Evolutionary conservation across 371 early-diverging fungal genomes (phyloP), one percentile per base, ranked within the genome.

Genomic region (Mucor piriformis): DNA sequence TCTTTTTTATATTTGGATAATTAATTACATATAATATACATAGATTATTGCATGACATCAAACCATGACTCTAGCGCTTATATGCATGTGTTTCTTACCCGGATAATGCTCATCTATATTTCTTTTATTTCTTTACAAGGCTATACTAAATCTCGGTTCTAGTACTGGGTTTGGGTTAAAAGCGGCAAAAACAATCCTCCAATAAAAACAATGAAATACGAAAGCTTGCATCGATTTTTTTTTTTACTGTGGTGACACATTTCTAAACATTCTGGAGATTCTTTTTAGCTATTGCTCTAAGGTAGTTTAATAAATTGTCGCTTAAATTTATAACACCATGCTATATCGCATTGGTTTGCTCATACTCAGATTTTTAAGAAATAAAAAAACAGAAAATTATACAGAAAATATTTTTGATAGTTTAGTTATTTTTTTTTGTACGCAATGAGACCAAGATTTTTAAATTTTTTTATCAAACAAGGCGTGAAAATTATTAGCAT

Each of bases 221-320:
- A 2, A 10, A 12, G 23, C 12, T 3, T 44, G 38, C 18, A 3
- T 16, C 5, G 16, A 1, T 42, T n/a, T n/a, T 42, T 18, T 18
- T 20, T 20, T 12, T 21, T 2, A 24, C 21, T 57, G 10, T 50
- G 51, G 63, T 63, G 44, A 57, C 50, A 63, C 63, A 51, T 32
- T 63, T 63, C 63, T 52, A 46, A 27, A 48, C 44, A 37, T 63
- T 63, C 63, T 57, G 47, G 37, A 51, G 27, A 42, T 58, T 58
- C 50, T 51, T 59, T 59, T 47, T n/a, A 35, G 12, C 38, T 12
- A 37, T 37, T 37, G n/a, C 29, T 29, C 29, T 8, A 29, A 29
- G 38, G 38, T 38, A 42, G 18, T 42, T 42, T 42, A 42, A 18
- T 46, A 15, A 42, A 37, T 37, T 37, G 43, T 42, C n/a, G 8